Conservation (phyloP, 2,329 filamentous ascomycete species). For the Pezicula carpinea region DNA sequence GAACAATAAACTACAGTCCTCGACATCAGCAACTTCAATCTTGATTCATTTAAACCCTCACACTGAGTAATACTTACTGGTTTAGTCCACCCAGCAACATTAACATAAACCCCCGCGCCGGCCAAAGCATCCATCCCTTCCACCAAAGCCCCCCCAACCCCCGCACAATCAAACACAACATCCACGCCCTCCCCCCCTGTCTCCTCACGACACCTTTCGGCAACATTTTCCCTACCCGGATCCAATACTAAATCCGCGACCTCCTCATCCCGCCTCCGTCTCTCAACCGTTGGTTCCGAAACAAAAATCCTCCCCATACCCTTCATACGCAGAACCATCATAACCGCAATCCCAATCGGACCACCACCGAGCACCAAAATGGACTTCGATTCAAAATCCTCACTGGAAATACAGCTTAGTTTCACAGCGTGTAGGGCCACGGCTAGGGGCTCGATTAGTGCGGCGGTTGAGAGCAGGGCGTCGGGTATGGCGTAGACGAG, state of each 20-base stretch:
- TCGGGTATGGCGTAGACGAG: not conserved
- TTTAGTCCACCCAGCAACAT: constrained; percentile 3
- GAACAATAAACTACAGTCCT: not conserved
- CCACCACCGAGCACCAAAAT: constrained; percentile 5
- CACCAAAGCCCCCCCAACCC: not conserved
- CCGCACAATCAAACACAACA: constrained; percentile 3
- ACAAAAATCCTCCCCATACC: constrained; percentile 3
- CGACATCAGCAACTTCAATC: not conserved
- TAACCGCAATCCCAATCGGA: constrained; percentile 2
- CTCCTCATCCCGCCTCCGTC: not conserved
- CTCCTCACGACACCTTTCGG: not conserved
- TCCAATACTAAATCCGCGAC: constrained; percentile 3
- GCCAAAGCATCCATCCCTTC: constrained; percentile 4
- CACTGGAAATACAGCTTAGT: not conserved
- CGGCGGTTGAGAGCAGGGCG: not conserved
- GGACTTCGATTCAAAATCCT: not conserved
- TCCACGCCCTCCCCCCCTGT: constrained; percentile 1
- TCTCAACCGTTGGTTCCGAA: constrained; percentile 1
- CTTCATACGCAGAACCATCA: constrained; percentile 1
- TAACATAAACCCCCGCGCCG: constrained; percentile 3
- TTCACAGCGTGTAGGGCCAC: constrained; percentile 1
- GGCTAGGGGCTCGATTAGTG: constrained; percentile 3
- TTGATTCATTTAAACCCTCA: not conserved
- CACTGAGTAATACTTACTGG: not conserved
- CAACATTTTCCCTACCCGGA: constrained; percentile 1